Conservation (phyloP, 1,139 yeast genomes). For the Taiozyma sp. region DNA sequence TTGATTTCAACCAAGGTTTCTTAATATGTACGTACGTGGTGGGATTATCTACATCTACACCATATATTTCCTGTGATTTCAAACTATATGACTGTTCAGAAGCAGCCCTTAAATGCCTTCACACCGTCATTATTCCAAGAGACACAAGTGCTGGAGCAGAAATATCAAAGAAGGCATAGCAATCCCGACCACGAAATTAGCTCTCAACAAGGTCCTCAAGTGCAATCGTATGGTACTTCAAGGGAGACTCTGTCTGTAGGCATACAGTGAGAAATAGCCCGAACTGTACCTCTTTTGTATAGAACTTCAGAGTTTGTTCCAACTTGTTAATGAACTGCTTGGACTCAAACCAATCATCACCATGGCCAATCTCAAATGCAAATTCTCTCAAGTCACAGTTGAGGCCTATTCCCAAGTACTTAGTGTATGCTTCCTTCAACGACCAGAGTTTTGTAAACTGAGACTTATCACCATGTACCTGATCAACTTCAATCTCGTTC, state of each 20-base stretch:
- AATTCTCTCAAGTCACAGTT: slow-evolving; percentile 38
- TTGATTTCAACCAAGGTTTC: no score
- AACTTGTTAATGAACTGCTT: neutral
- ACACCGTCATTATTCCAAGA: no score
- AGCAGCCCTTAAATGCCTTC: no score
- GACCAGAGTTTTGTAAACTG: slow-evolving; percentile 42
- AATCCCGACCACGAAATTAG: neutral
- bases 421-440: slow-evolving; percentile 64
- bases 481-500: neutral
- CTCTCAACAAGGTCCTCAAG: neutral
- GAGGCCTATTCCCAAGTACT: slow-evolving; percentile 56
- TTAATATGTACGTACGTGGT: no score
- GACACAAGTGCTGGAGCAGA: no score
- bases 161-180: no score
- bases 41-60: no score
- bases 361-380: neutral
- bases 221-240: neutral
- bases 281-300: neutral
- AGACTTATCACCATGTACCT: neutral
- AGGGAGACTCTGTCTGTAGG: neutral
- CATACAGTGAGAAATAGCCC: neutral
- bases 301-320: neutral
- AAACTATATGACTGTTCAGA: no score
- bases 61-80: no score
- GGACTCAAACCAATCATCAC: neutral